Evolutionary conservation across 805 yeast genomes (phyloP), one percentile per base, ranked within the genome.

Genomic region (Wickerhamomyces xylosicus): DNA sequence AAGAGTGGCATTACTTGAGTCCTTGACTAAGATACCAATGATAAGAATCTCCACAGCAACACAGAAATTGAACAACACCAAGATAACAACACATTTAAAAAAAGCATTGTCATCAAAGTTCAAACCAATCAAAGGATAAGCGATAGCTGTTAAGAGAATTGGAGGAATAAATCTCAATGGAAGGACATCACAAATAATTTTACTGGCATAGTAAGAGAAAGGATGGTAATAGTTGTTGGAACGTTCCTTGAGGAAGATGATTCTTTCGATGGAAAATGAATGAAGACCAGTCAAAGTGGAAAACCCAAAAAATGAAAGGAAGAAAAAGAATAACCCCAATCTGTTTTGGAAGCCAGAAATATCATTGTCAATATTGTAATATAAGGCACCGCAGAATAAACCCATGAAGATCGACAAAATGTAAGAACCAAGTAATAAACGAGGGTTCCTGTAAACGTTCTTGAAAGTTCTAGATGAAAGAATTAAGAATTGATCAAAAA

Each of bases 281-380:
- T 87, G 90, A 39, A 92, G 65, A 0, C 97, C 94, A 0, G 97
- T 90, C 52, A 92, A 69, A 0, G 97, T 82, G 1, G 95, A 81
- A 58, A 92, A 92, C 0, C 98, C 98, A 65, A 92, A 89, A 52
- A 89, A 73, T 3, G 97, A 85, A 44, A 92, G 67, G 37, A 89
- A 62, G 59, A 92, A 92, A 66, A 92, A 90, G 61, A 92, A 92
- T 43, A 92, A 66, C 0, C 98, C 98, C 47, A 92, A 68, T 50
- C 98, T 71, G 60, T 92, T 92, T 59, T 92, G 98, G 67, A 92
- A 92, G 0, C 98, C 98, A 52, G 95, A 79, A 40, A 92, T 90
- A 57, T 90, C 96, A 54, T 86, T 83, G 33, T 78, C 66, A 19
- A 90, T 78, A 52, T 86, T 70, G 61, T 79, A 90, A 58, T 92